Percentiles rank a stretch among this genome's conserved stretches.
These are phyloP conservation scores for Penicillium chermesinum DNA, from an alignment of 495 filamentous ascomycete species.

Conservation along the genomic window DNA sequence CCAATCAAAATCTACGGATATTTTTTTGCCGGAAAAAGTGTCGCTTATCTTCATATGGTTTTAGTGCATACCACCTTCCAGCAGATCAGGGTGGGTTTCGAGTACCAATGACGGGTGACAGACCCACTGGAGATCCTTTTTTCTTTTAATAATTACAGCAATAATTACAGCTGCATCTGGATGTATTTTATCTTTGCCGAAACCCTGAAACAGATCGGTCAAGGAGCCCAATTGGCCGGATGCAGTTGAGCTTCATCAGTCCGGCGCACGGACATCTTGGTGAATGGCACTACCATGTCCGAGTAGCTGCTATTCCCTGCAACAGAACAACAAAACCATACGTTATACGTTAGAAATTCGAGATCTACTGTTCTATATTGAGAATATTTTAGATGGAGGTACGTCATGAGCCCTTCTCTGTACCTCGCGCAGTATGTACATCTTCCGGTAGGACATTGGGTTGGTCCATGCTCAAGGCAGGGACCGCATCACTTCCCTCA, in stretches of 20 bases:
- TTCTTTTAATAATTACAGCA: not conserved
- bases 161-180: too few relatives aligned
- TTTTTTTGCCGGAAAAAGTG: not conserved
- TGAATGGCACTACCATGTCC: not conserved
- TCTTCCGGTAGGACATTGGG: too few relatives aligned
- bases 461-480: slow-evolving; percentile 45
- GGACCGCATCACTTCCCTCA: slow-evolving; percentile 81
- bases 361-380: too few relatives aligned
- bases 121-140: not conserved
- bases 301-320: too few relatives aligned
- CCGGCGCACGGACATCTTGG: not conserved
- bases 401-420: too few relatives aligned
- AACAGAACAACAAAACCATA: too few relatives aligned
- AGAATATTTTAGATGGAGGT: too few relatives aligned
- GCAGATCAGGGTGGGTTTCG: not conserved
- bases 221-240: not conserved
- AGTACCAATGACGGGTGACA: not conserved
- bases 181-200: not conserved
- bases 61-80: not conserved
- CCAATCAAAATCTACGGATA: too few relatives aligned
- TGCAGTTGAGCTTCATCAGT: not conserved
- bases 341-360: too few relatives aligned
- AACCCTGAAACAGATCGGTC: not conserved
- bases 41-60: not conserved
- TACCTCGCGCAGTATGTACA: slow-evolving; percentile 3